Evolutionary conservation across 2,329 filamentous ascomycete species (phyloP), one percentile per base, ranked within the genome.

Genomic region (Trichoderma polysporum): DNA sequence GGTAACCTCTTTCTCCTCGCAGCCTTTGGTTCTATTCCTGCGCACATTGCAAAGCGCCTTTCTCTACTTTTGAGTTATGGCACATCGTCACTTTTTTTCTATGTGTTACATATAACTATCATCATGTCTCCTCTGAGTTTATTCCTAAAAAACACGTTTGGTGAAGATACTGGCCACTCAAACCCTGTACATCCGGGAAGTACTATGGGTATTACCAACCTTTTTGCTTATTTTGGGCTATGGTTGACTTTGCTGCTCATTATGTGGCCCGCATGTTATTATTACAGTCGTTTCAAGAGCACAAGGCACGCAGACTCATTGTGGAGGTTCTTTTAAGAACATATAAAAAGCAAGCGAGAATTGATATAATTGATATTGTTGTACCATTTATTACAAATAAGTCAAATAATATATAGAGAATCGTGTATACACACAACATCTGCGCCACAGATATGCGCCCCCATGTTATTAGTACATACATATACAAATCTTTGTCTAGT

Each of bases 21-120:
- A 1, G 19, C 76, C 1, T 79, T 83, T 6, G 73, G 73, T 1
- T 70, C 72, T 0, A 56, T 82, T 0, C 80, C 82, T 0, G 62
- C 70, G 0, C 41, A 37, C 2, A 31, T 79, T 3, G 75, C 76
- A 0, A 72, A 69, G 49, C 74, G 70, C 15, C 67, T 81, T 19
- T 74, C 74, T 0, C 70, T 79, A n/a, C 70, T 83, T 0, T 72
- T 83, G 2, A 77, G 79, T 22, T 82, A 80, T 68, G 81, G 81
- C n/a, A 77, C 77, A n/a, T 80, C 80, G 0, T 80, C 81, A 0
- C 69, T 83, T 4, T 83, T 83, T 74, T 83, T 83, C 58, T 83
- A 83, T 70, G 68, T 82, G 6, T 68, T 72, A 1, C 81, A 83
- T 63, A 69, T 82, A 41, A 41, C 78, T 17, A 41, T 80, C 2